phyloP scores from a whole-genome alignment of 139 green algal species.

The Tetradesmus lagerheimii region DNA sequence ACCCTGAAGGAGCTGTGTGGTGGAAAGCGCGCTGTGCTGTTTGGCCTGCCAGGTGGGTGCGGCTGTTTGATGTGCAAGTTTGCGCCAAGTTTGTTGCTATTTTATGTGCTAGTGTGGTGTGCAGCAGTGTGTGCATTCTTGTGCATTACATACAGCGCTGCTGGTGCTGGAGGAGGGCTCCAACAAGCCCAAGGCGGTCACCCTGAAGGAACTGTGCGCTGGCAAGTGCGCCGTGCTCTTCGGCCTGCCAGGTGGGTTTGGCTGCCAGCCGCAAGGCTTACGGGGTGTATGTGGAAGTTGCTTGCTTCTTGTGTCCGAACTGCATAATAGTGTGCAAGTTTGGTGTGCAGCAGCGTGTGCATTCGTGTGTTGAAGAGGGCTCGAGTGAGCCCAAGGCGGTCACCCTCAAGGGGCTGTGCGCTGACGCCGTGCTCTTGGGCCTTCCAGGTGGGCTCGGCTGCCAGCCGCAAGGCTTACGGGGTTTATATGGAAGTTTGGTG shows the following conservation, averaged over 20 bases:
- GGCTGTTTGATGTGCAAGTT: too few relatives aligned
- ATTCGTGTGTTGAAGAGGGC: slow-evolving; percentile 45
- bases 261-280: too few relatives aligned
- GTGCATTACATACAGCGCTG: too few relatives aligned
- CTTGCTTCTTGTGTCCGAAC: too few relatives aligned
- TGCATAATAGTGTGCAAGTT: too few relatives aligned
- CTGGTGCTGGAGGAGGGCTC: slow-evolving; percentile 38
- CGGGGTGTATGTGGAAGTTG: too few relatives aligned
- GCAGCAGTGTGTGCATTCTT: too few relatives aligned
- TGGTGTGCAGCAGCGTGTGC: too few relatives aligned
- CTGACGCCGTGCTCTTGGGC: slow-evolving; percentile 43
- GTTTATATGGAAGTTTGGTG: too few relatives aligned
- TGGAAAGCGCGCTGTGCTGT: slow-evolving; percentile 49
- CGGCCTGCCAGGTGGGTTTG: slow-evolving; percentile 45
- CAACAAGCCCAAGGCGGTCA: slow-evolving; percentile 18
- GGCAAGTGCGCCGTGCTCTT: slow-evolving; percentile 53
- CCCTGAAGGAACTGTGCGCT: slow-evolving; percentile 16
- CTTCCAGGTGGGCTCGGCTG: slow-evolving; percentile 46
- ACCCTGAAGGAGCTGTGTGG: slow-evolving; percentile 27
- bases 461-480: too few relatives aligned
- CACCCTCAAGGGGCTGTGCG: slow-evolving; percentile 18
- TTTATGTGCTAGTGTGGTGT: too few relatives aligned
- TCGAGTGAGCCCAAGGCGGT: slow-evolving; percentile 17
- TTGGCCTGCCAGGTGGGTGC: slow-evolving; percentile 47
- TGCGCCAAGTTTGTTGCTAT: too few relatives aligned